Conservation (phyloP, 164 flowering plant species). For the Euptelea pleiosperma region DNA sequence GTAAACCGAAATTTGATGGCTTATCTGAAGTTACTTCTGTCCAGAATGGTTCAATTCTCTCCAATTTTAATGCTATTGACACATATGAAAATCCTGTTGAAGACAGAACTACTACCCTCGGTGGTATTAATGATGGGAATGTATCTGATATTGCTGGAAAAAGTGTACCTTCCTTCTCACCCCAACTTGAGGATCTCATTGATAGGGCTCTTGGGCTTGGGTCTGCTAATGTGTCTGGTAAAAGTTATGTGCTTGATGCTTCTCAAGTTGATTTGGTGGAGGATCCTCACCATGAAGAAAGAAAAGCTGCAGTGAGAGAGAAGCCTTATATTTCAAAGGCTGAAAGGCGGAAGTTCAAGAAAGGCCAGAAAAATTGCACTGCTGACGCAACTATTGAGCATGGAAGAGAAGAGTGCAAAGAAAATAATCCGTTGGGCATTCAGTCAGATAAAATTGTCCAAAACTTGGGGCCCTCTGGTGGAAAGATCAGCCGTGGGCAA, state of each 20-base stretch:
- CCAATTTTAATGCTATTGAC: constrained; percentile 5
- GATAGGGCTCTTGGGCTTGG: constrained; percentile 94
- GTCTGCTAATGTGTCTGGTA: constrained; percentile 40
- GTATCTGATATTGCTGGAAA: constrained; percentile 22
- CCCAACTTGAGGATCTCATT: constrained; percentile 78
- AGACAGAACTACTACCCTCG: constrained; percentile 4
- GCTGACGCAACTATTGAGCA: constrained; percentile 24
- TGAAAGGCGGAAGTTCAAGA: constrained; percentile 80
- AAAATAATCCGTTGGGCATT: constrained; percentile 18
- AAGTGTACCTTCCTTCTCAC: constrained; percentile 24
- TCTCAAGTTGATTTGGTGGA: constrained; percentile 33
- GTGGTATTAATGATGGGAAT: constrained; percentile 12
- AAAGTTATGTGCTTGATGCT: constrained; percentile 30
- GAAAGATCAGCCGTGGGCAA: constrained; percentile 78
- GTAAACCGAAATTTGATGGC: constrained; percentile 14
- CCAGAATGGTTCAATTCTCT: constrained; percentile 12
- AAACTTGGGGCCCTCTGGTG: constrained; percentile 37
- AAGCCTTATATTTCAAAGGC: constrained; percentile 87
- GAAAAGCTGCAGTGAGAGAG: constrained; percentile 37
- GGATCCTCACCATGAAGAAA: constrained; percentile 37
- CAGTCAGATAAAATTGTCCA: constrained; percentile 33
- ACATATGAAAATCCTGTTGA: constrained; percentile 20
- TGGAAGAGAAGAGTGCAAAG: constrained; percentile 35
- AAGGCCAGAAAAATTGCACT: constrained; percentile 46
- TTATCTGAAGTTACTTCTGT: constrained; percentile 14